phyloP scores from a whole-genome alignment of 305 asterid species.

The Fraxinus floribunda region DNA sequence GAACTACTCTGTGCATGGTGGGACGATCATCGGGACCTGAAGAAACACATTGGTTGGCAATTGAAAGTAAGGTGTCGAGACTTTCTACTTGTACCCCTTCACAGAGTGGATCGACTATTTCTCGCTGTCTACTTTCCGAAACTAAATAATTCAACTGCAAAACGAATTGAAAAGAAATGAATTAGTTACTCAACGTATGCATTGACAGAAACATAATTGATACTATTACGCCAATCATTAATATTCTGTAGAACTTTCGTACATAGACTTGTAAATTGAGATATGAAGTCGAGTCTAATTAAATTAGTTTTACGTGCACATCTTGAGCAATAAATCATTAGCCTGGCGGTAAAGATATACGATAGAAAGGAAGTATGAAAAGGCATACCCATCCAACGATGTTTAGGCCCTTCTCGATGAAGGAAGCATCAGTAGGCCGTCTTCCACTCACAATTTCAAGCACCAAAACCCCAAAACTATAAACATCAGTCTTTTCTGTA shows the following conservation, averaged over 20 bases:
- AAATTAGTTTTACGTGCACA: background rate
- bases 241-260: background rate
- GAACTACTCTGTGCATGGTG: conserved; percentile 89
- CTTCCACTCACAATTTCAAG: conserved; percentile 87
- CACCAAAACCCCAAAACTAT: conserved; percentile 88
- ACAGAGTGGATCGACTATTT: conserved; percentile 73
- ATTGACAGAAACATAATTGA: background rate
- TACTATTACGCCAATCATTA: background rate
- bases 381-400: conserved; percentile 93
- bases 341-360: background rate
- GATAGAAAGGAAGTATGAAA: background rate
- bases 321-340: background rate
- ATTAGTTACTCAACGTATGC: background rate
- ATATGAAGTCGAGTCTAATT: background rate
- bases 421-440: conserved; percentile 90
- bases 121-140: conserved; percentile 66
- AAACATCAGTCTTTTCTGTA: conserved; percentile 92
- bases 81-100: conserved; percentile 73
- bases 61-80: conserved; percentile 68
- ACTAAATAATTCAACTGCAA: conserved; percentile 71
- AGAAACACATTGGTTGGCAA: conserved; percentile 82
- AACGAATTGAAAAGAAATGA: background rate
- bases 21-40: conserved; percentile 89
- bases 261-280: background rate
- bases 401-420: conserved; percentile 94